phyloP scores from a whole-genome alignment of 345 rosid species.

The Hibiscus syriacus region DNA sequence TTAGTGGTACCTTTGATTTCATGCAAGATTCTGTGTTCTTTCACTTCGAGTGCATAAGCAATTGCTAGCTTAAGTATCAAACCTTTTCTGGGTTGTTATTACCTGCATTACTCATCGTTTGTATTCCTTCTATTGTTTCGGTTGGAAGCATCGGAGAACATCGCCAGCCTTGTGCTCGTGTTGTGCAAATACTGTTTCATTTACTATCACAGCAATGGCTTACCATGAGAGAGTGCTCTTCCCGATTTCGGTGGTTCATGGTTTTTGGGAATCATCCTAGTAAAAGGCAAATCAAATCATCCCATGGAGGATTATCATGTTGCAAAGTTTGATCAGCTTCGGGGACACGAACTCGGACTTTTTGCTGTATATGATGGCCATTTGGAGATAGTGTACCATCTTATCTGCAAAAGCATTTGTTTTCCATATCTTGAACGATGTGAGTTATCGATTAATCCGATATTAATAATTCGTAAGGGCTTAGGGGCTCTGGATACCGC shows the following conservation, averaged over 20 bases:
- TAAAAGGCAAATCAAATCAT: conserved; percentile 71
- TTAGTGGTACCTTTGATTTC: too few relatives aligned
- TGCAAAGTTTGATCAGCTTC: conserved; percentile 41
- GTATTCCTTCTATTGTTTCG: too few relatives aligned
- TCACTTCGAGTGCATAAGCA: too few relatives aligned
- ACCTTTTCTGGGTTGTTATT: too few relatives aligned
- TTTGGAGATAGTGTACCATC: conserved; percentile 72
- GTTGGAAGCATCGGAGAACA: too few relatives aligned
- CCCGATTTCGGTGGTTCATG: too few relatives aligned
- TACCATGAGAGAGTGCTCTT: too few relatives aligned
- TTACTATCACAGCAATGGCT: too few relatives aligned
- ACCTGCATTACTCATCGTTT: too few relatives aligned
- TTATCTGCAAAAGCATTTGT: conserved; percentile 58
- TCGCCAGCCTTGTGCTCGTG: neutral
- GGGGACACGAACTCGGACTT: conserved; percentile 50
- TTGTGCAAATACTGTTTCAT: neutral
- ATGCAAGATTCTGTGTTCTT: too few relatives aligned
- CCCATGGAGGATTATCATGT: conserved; percentile 78
- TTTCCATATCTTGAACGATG: conserved; percentile 55
- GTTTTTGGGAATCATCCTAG: conserved; percentile 23
- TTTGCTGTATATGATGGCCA: conserved; percentile 74
- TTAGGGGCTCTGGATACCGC: neutral
- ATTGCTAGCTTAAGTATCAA: too few relatives aligned
- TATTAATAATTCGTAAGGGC: conserved; percentile 12
- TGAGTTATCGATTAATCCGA: conserved; percentile 11